Percentiles rank a stretch among this genome's conserved stretches.
phyloP scores from a whole-genome alignment of 371 early-diverging fungal genomes.

The Blakeslea trispora region DNA sequence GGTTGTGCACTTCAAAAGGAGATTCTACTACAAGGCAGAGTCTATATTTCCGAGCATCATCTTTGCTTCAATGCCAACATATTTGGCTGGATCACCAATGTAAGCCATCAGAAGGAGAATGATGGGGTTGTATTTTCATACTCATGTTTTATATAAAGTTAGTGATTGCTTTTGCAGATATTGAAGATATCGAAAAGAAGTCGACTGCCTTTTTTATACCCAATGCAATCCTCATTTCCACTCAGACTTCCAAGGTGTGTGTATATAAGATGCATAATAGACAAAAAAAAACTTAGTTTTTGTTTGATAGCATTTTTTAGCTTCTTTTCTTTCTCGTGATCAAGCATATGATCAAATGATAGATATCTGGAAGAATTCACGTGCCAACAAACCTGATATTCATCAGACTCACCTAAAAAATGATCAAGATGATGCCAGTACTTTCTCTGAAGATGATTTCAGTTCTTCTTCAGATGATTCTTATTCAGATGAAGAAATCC shows the following conservation, averaged over 20 bases:
- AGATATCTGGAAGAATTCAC: conserved; percentile 56
- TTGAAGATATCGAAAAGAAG: conserved; percentile 81
- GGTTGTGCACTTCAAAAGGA: conserved; percentile 93
- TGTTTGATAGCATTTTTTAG: conserved; percentile 67
- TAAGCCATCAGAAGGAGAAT: too few species aligned
- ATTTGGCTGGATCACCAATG: conserved; percentile 94
- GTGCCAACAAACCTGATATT: conserved; percentile 1
- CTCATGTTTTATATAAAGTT: too few species aligned
- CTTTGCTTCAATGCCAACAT: conserved; percentile 95
- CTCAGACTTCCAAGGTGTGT: conserved; percentile 64
- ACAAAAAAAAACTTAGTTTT: background rate
- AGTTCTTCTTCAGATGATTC: conserved; percentile 1
- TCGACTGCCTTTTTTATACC: conserved; percentile 84
- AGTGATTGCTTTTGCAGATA: conserved; percentile 80
- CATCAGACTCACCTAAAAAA: background rate
- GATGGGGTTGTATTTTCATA: too few species aligned
- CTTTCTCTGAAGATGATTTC: conserved; percentile 2
- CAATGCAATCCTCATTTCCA: conserved; percentile 82
- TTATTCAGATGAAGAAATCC: conserved; percentile 1
- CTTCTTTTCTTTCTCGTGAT: conserved; percentile 83
- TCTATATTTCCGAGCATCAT: conserved; percentile 85
- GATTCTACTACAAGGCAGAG: conserved; percentile 88
- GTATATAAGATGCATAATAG: background rate
- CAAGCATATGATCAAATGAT: conserved; percentile 70
- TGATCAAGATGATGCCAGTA: conserved; percentile 9